Conservation (phyloP, 208 protist species). For the Kentomonas sorsogonicus region DNA sequence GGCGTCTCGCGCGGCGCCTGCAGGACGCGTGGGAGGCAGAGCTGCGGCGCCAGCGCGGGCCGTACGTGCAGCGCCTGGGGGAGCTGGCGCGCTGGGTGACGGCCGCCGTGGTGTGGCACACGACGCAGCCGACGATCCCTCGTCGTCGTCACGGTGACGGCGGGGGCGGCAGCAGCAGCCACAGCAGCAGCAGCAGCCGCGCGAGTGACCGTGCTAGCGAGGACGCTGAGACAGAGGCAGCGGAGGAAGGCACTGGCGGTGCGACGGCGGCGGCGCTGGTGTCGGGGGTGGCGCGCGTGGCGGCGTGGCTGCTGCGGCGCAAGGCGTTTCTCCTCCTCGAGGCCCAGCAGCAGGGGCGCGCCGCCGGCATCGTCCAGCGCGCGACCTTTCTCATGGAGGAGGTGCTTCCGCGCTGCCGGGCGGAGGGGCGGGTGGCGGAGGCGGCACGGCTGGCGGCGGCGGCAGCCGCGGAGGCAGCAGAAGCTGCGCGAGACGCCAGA, state of each 20-base stretch:
- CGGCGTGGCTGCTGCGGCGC: constrained; percentile 53
- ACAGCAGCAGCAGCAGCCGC: background rate
- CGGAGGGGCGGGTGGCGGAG: constrained; percentile 47
- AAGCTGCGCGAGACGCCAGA: background rate
- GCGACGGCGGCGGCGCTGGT: constrained; percentile 35
- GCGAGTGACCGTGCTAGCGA: background rate
- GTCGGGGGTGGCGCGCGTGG: constrained; percentile 27
- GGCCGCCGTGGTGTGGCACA: no score
- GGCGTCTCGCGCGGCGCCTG: no score
- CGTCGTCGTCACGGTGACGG: background rate
- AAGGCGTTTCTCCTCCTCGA: constrained; percentile 80
- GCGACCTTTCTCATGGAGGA: constrained; percentile 64
- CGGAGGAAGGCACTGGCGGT: constrained; percentile 21
- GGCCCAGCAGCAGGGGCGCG: constrained; percentile 62
- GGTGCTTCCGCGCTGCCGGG: constrained; percentile 53
- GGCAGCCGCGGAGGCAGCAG: constrained; percentile 17
- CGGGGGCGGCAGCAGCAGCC: background rate
- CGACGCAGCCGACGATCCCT: background rate
- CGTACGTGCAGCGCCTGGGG: no score
- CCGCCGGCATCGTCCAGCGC: constrained; percentile 52
- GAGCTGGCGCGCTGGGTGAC: no score
- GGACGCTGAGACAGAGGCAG: background rate
- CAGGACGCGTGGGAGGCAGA: no score
- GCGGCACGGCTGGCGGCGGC: constrained; percentile 73
- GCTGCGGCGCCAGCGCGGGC: no score